These are phyloP conservation scores for Asterochloris sp. DNA, from an alignment of 139 green algal genomes.

Conservation along the genomic window DNA sequence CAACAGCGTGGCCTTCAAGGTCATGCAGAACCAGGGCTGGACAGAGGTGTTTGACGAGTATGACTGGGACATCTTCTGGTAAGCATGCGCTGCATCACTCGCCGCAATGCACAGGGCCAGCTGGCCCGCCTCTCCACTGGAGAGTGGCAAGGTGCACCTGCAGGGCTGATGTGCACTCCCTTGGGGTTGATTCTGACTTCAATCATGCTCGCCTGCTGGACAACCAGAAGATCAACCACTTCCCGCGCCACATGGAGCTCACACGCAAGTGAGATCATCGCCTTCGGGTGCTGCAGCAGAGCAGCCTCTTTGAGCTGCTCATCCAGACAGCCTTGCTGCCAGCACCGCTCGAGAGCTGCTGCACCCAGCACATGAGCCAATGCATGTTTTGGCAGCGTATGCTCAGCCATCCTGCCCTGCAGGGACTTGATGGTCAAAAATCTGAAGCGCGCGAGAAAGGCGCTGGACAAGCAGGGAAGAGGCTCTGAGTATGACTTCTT, in stretches of 20 bases:
- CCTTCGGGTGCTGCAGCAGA: too few relatives aligned
- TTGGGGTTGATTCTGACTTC: conserved; percentile 14
- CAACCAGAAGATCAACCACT: conserved; percentile 79
- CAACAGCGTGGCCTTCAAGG: conserved; percentile 31
- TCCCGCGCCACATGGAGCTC: conserved; percentile 81
- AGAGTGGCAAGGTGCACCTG: background rate
- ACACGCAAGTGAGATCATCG: conserved; percentile 57
- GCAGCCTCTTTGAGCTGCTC: background rate
- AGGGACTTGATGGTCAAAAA: conserved; percentile 81
- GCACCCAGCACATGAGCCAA: too few relatives aligned
- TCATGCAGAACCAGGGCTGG: conserved; percentile 43
- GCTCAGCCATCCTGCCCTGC: background rate
- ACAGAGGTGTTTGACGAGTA: conserved; percentile 39
- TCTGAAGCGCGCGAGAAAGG: conserved; percentile 67
- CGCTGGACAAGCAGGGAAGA: conserved; percentile 43
- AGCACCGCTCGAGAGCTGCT: too few relatives aligned
- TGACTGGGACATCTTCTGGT: conserved; percentile 63
- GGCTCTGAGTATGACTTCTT: conserved; percentile 57
- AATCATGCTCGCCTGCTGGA: conserved; percentile 43
- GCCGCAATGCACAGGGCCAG: background rate
- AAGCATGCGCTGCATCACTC: background rate
- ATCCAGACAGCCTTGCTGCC: too few relatives aligned
- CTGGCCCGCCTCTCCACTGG: background rate
- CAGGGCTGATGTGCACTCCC: conserved; percentile 22
- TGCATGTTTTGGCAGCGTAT: too few relatives aligned